Evolutionary conservation across 1,139 yeast species (phyloP), one percentile per base, ranked within the genome.

Genomic region (Pneumocystis jirovecii): DNA sequence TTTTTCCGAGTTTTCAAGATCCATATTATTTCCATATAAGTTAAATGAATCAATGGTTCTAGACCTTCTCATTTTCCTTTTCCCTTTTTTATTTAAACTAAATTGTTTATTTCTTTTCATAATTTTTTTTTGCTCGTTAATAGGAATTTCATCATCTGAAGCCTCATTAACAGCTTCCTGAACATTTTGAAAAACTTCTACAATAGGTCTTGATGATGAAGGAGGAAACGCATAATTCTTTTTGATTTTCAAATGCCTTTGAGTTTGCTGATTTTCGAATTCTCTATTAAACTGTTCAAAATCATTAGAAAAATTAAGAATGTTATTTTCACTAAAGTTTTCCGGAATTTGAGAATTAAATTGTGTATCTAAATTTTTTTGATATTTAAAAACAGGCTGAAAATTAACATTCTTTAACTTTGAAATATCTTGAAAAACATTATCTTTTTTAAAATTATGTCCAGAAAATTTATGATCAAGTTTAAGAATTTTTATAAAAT

Each of bases 111-210:
- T 15, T 50, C 12, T 50, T 50, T 50, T 50, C 17, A 50, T 1
- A 60, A n/a, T 35, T 19, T 17, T 68, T 31, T 64, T 69, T 6
- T 67, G 66, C 63, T 61, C 66, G 1, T 39, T 66, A 39, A 65
- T 69, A 7, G 67, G 70, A 6, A 73, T 76, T 34, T 69, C 68
- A 39, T 74, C 71, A 68, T 74, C 78, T 21, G 74, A 75, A 40
- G 76, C 78, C 21, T 77, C 79, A 40, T 72, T 75, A 8, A 89
- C 96, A 0, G 95, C 97, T 75, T 90, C 97, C 70, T 86, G 86
- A 50, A 89, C 95, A 72, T 89, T 87, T 70, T 89, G 86, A 74
- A 88, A 93, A 39, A 95, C 88, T 71, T 91, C 97, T 39, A 91
- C 97, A 66, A 89, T 87, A 0, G 98, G 97, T 68, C 83, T 85